Percentiles rank a stretch among this genome's conserved stretches.
phyloP scores from a whole-genome alignment of 371 early-diverging fungal species.

The Globomyces sp. region DNA sequence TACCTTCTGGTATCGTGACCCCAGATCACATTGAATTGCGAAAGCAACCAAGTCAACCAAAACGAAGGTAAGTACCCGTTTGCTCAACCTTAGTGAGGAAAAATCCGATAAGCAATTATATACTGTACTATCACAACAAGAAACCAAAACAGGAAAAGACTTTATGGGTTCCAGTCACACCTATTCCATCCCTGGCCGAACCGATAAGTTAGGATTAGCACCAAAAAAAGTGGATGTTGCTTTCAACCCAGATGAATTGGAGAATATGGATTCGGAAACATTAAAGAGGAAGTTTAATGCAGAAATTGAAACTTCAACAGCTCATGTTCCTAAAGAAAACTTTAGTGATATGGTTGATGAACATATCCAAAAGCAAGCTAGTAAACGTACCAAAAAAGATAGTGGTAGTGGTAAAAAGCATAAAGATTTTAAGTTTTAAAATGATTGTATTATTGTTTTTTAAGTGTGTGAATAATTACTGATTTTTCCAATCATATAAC shows the following conservation, averaged over 20 bases:
- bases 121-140: constrained; percentile 81
- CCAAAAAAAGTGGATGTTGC: constrained; percentile 53
- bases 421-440: constrained; percentile 71
- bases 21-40: constrained; percentile 82
- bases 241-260: constrained; percentile 32
- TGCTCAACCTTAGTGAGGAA: constrained; percentile 45
- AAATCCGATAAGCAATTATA: constrained; percentile 74
- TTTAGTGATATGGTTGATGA: constrained; percentile 87
- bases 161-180: constrained; percentile 95
- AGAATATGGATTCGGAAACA: constrained; percentile 16
- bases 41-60: constrained; percentile 52
- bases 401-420: constrained; percentile 57
- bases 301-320: constrained; percentile 20
- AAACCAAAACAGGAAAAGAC: constrained; percentile 65
- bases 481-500: too few relatives aligned
- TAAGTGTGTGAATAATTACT: too few relatives aligned
- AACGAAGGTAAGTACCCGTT: constrained; percentile 12
- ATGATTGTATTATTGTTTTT: neutral
- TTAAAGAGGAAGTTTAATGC: constrained; percentile 40
- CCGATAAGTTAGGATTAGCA: constrained; percentile 38
- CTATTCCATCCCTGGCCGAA: constrained; percentile 66
- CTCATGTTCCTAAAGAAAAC: constrained; percentile 57
- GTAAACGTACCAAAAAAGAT: constrained; percentile 61
- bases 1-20: constrained; percentile 83
- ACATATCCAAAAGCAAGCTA: constrained; percentile 55